Evolutionary conservation across 1,139 yeast species (phyloP).

Genomic region (Sugiyamaella novakii): DNA sequence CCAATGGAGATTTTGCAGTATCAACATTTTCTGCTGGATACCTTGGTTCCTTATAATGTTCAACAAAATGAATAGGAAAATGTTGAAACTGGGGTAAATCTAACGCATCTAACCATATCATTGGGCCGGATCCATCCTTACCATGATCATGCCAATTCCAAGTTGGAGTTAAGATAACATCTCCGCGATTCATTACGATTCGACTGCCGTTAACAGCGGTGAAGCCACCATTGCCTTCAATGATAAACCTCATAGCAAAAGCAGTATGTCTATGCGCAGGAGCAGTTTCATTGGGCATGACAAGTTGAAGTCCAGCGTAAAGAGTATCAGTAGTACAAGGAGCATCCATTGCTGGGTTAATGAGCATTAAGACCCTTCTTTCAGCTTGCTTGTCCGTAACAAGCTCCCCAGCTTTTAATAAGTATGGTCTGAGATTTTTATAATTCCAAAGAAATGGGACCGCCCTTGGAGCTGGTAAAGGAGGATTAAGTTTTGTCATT

Average conservation of each 20-base stretch:
- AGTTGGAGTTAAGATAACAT: conserved; percentile 35
- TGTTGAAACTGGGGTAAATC: conserved; percentile 37
- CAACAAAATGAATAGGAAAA: conserved; percentile 36
- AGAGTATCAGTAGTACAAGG: conserved; percentile 37
- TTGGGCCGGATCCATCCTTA: conserved; percentile 35
- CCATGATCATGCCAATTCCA: conserved; percentile 39
- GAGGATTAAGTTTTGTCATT: conserved; percentile 37
- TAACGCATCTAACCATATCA: conserved; percentile 37
- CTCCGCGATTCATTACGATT: conserved; percentile 34
- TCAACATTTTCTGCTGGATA: conserved; percentile 28
- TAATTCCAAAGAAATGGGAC: conserved; percentile 33
- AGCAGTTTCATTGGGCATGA: conserved; percentile 37
- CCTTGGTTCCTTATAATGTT: conserved; percentile 29
- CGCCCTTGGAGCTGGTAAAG: conserved; percentile 34
- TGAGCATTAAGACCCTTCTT: conserved; percentile 36
- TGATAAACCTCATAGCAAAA: conserved; percentile 35
- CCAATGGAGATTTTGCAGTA: conserved; percentile 23
- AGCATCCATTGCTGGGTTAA: conserved; percentile 34
- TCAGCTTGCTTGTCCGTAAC: conserved; percentile 35
- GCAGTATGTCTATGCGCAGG: conserved; percentile 37
- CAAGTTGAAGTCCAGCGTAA: conserved; percentile 36
- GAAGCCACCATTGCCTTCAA: conserved; percentile 36
- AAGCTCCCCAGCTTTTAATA: conserved; percentile 31
- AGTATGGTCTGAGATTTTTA: conserved; percentile 31
- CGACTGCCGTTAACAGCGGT: conserved; percentile 35